Evolutionary conservation across 495 filamentous ascomycete genomes (phyloP).

Genomic region (Elasticomyces elasticus): DNA sequence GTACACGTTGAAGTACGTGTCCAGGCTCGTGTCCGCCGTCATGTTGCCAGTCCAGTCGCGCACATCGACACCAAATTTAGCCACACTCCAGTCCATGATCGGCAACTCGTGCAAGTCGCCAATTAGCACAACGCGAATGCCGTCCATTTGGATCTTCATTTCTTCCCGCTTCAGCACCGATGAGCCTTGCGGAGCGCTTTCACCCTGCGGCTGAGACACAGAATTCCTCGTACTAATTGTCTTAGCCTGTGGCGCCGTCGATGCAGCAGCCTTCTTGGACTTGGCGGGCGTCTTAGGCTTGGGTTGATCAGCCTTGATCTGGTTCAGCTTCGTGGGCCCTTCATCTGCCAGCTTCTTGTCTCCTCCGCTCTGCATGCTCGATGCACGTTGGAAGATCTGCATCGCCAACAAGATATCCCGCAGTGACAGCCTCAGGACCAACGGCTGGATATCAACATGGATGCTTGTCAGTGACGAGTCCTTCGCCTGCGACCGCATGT

Average conservation of each 20-base stretch:
- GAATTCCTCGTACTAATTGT: conserved; percentile 31
- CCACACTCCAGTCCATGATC: conserved; percentile 86
- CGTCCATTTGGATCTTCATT: conserved; percentile 70
- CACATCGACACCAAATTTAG: conserved; percentile 72
- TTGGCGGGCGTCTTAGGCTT: conserved; percentile 3
- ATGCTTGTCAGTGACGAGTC: conserved; percentile 65
- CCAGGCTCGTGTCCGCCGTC: conserved; percentile 76
- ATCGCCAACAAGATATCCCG: conserved; percentile 89
- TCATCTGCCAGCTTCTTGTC: conserved; percentile 39
- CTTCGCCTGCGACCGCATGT: conserved; percentile 59
- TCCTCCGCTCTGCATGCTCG: conserved; percentile 61
- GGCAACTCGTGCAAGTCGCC: conserved; percentile 92
- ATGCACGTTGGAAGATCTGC: conserved; percentile 87
- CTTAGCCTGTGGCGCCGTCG: conserved; percentile 44
- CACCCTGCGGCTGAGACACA: conserved; percentile 25
- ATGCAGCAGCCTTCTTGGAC: conserved; percentile 49
- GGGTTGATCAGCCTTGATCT: conserved; percentile 42
- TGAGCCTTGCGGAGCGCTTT: conserved; percentile 33
- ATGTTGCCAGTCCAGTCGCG: conserved; percentile 84
- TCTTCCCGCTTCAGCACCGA: conserved; percentile 68
- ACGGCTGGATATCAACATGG: conserved; percentile 75
- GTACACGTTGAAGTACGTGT: conserved; percentile 92
- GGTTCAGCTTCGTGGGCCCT: conserved; percentile 54
- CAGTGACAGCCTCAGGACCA: conserved; percentile 85
- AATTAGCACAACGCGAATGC: conserved; percentile 86